Conservation (phyloP, 192 early-diverging fungal genomes). For the Lobosporangium transversale region DNA sequence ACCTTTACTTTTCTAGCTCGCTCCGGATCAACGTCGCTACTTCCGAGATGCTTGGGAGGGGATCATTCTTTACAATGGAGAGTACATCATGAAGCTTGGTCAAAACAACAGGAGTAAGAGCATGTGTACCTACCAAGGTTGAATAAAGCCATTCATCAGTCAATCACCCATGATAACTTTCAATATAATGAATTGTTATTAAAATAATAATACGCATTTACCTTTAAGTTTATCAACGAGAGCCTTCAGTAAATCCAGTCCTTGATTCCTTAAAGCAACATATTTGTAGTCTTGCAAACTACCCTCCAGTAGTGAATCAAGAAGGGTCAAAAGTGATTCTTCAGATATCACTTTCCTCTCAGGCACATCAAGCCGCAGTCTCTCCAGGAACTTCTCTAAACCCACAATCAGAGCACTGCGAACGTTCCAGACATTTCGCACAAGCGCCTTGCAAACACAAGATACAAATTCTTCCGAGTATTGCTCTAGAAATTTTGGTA, state of each 20-base stretch:
- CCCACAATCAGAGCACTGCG: conserved; percentile 76
- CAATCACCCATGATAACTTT: not conserved
- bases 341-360: conserved; percentile 13
- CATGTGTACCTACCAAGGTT: conserved; percentile 14
- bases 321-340: conserved; percentile 31
- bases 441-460: conserved; percentile 61
- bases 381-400: conserved; percentile 65
- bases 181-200: not conserved
- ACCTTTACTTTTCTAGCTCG: too few species aligned
- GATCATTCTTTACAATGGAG: conserved; percentile 40
- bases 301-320: conserved; percentile 58
- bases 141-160: not conserved
- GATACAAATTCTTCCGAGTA: conserved; percentile 55
- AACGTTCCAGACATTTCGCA: conserved; percentile 87
- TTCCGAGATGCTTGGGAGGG: conserved; percentile 62
- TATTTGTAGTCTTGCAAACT: conserved; percentile 71
- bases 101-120: conserved; percentile 3
- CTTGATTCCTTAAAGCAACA: conserved; percentile 67
- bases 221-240: conserved; percentile 51
- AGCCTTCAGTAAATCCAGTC: conserved; percentile 58
- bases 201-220: conserved; percentile 8
- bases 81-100: conserved; percentile 23
- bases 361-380: conserved; percentile 9
- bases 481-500: conserved; percentile 40
- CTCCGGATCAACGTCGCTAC: conserved; percentile 22